These are phyloP conservation scores for Stagonosporopsis rhizophila DNA, from an alignment of 2,329 filamentous ascomycete species.

Conservation along the genomic window DNA sequence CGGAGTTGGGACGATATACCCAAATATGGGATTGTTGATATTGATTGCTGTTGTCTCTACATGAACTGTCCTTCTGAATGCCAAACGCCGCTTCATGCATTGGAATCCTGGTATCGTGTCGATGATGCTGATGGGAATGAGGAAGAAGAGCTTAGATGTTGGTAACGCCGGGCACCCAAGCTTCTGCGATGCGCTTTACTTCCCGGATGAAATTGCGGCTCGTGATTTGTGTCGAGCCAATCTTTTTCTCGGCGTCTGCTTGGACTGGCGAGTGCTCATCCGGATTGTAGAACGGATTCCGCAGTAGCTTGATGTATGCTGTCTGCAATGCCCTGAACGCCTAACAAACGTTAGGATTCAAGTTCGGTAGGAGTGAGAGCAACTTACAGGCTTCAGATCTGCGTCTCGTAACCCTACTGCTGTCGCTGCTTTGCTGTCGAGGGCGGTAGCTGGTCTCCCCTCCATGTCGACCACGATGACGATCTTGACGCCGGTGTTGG, in stretches of 20 bases:
- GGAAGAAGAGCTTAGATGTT: conserved; percentile 57
- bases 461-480: conserved; percentile 91
- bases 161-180: conserved; percentile 78
- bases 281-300: conserved; percentile 94
- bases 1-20: neutral
- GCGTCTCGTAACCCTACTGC: conserved; percentile 77
- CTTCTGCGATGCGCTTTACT: conserved; percentile 83
- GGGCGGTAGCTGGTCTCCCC: conserved; percentile 62
- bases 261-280: conserved; percentile 76
- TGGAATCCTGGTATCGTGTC: conserved; percentile 28
- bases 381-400: conserved; percentile 80
- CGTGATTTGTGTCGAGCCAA: conserved; percentile 71
- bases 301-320: conserved; percentile 86
- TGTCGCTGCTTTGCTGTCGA: conserved; percentile 47
- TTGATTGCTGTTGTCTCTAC: neutral
- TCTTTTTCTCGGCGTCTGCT: conserved; percentile 53
- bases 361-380: neutral
- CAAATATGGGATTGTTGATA: too few species aligned
- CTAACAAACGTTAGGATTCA: conserved; percentile 49
- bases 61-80: neutral
- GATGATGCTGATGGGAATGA: too few species aligned
- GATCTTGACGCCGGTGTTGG: conserved; percentile 92
- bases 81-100: conserved; percentile 39
- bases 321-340: conserved; percentile 90
- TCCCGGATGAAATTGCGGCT: conserved; percentile 82